Conservation (phyloP, 2,329 filamentous ascomycete species). For the Tolypocladium amazonense region DNA sequence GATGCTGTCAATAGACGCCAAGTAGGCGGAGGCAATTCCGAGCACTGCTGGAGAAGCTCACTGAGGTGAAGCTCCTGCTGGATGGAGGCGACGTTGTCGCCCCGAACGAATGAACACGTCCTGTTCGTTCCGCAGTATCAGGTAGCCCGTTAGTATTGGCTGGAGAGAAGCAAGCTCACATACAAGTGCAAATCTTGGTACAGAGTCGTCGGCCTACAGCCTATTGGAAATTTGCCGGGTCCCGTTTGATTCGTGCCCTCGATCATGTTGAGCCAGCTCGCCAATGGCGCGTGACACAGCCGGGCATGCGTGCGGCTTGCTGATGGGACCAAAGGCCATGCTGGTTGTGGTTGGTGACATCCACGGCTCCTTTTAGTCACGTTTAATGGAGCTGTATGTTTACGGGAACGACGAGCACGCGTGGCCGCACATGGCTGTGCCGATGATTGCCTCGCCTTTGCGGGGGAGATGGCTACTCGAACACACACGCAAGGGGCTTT, state of each 20-base stretch:
- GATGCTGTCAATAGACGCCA: background rate
- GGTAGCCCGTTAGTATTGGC: background rate
- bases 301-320: background rate
- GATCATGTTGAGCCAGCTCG: background rate
- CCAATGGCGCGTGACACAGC: background rate
- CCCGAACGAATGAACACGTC: background rate
- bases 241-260: background rate
- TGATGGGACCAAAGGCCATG: background rate
- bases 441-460: background rate
- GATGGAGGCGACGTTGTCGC: background rate
- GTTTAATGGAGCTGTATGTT: background rate
- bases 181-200: background rate
- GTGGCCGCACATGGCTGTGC: background rate
- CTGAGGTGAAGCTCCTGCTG: constrained; percentile 4
- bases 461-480: background rate
- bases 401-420: background rate
- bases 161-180: background rate
- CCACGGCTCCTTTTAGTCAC: background rate
- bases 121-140: background rate
- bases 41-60: constrained; percentile 10
- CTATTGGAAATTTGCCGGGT: background rate
- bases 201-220: background rate
- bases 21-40: constrained; percentile 13
- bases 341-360: background rate
- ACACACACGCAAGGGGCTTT: background rate